Evolutionary conservation across 495 filamentous ascomycete species (phyloP).

Genomic region (Xylaria acuta): DNA sequence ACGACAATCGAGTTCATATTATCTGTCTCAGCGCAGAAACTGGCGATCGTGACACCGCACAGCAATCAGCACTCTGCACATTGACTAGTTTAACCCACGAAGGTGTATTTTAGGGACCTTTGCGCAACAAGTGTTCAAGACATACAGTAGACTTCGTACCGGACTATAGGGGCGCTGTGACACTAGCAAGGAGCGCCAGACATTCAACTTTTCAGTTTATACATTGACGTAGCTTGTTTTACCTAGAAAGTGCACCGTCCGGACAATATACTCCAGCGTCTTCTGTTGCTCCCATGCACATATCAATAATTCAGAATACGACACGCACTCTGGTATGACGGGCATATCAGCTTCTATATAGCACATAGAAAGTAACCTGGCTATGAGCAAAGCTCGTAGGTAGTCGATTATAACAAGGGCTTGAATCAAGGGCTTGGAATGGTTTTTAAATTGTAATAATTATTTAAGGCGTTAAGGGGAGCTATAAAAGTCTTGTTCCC

Average conservation of each 20-base stretch:
- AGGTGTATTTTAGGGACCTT: too few relatives aligned
- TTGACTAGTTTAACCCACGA: not conserved
- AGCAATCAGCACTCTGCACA: not conserved
- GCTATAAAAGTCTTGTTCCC: too few relatives aligned
- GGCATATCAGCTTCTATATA: too few relatives aligned
- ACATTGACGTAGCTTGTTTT: not conserved
- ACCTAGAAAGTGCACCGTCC: not conserved
- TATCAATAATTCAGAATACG: not conserved
- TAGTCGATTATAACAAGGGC: too few relatives aligned
- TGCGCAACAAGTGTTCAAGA: not conserved
- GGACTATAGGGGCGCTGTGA: not conserved
- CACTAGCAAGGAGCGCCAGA: not conserved
- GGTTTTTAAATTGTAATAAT: too few relatives aligned
- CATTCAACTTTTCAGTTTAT: not conserved
- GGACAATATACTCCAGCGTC: not conserved
- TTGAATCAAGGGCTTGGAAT: too few relatives aligned
- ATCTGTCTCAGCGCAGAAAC: not conserved
- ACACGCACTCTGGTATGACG: not conserved
- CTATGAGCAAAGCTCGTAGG: not conserved
- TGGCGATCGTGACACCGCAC: not conserved
- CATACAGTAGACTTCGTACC: not conserved
- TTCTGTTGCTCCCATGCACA: not conserved
- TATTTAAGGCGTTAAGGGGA: too few relatives aligned
- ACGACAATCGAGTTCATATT: not conserved
- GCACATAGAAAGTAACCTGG: not conserved